These are phyloP conservation scores for Suhomyces atakaporum DNA, from an alignment of 1,139 yeast species.

Conservation along the genomic window DNA sequence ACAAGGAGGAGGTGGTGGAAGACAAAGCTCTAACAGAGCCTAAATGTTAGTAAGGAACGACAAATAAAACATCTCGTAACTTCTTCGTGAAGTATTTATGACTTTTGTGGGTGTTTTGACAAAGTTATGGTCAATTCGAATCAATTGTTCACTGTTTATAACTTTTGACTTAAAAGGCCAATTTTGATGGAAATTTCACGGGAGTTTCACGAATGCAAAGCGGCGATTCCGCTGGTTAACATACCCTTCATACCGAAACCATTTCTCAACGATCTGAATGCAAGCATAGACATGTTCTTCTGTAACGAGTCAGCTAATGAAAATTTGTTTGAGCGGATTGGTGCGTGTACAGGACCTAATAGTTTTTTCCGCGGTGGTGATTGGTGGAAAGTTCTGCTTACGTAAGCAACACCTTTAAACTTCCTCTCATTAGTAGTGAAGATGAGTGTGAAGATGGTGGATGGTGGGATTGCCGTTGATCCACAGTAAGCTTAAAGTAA, in stretches of 20 bases:
- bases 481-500: no score
- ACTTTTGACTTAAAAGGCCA: no score
- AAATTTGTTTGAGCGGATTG: slow-evolving; percentile 11
- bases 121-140: no score
- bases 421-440: no score
- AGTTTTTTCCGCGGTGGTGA: slow-evolving; percentile 14
- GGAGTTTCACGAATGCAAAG: no score
- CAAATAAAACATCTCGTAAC: neutral
- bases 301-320: slow-evolving; percentile 10
- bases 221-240: no score
- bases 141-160: no score
- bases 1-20: slow-evolving; percentile 53
- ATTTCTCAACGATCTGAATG: slow-evolving; percentile 57
- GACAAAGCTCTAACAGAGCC: slow-evolving; percentile 35
- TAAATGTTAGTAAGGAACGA: slow-evolving; percentile 17
- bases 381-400: slow-evolving; percentile 7
- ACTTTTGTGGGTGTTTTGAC: no score
- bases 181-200: neutral
- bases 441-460: no score
- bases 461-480: no score
- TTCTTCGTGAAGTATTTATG: no score
- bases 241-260: slow-evolving; percentile 48
- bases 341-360: slow-evolving; percentile 13
- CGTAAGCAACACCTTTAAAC: no score
- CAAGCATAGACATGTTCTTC: slow-evolving; percentile 40